Evolutionary conservation across 306 rosid species (phyloP).

Genomic region (Prunus fruticosa): DNA sequence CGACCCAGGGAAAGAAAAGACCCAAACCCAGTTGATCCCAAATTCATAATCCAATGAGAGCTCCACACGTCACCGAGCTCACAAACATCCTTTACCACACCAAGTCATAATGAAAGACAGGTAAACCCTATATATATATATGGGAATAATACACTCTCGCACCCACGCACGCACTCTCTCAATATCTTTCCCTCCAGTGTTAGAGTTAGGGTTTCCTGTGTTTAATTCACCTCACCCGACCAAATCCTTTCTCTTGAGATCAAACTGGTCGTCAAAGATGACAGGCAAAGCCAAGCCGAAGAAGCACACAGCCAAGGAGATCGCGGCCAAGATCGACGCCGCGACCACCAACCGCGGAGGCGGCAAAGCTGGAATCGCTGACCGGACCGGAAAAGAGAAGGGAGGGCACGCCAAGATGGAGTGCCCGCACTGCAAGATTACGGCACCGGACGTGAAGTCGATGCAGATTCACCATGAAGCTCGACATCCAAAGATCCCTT

Average conservation of each 20-base stretch:
- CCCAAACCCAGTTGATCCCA: neutral
- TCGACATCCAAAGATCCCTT: constrained; percentile 78
- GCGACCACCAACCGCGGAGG: constrained; percentile 96
- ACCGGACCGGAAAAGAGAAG: constrained; percentile 63
- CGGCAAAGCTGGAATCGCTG: constrained; percentile 81
- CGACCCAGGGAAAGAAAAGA: neutral
- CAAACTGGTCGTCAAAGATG: constrained; percentile 32
- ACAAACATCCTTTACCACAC: neutral
- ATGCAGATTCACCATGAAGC: constrained; percentile 98
- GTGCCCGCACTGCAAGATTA: constrained; percentile 87
- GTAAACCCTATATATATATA: constrained; percentile 23
- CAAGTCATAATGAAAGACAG: neutral
- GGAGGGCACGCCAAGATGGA: constrained; percentile 97
- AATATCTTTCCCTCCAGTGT: neutral
- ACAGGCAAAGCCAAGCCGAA: constrained; percentile 99
- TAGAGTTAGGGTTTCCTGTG: constrained; percentile 30
- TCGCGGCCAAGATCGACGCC: constrained; percentile 78
- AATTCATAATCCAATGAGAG: neutral
- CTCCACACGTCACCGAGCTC: neutral
- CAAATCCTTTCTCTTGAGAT: too few species aligned
- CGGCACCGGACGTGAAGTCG: constrained; percentile 85
- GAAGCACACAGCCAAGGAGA: constrained; percentile 99
- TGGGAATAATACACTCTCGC: neutral
- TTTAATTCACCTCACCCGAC: neutral
- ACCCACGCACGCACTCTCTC: neutral